Evolutionary conservation across 2,329 filamentous ascomycete genomes (phyloP).

Genomic region (Malbranchea zuffiana): DNA sequence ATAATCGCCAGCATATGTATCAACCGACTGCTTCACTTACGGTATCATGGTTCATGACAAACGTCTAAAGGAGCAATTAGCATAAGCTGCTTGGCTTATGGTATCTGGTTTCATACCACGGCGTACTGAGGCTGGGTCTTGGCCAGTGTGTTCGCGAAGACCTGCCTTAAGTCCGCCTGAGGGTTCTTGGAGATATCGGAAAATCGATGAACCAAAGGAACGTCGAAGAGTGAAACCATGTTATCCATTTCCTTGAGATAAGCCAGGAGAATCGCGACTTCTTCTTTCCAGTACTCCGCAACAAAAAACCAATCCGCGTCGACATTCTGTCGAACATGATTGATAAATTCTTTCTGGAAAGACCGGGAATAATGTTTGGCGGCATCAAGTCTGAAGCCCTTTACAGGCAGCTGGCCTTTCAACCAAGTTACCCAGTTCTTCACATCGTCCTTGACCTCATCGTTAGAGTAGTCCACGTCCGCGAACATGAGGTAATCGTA

Average conservation of each 20-base stretch:
- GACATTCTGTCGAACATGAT: conserved; percentile 41
- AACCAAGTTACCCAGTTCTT: conserved; percentile 60
- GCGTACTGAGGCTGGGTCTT: conserved; percentile 43
- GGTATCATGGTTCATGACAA: conserved; percentile 65
- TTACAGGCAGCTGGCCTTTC: conserved; percentile 47
- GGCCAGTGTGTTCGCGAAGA: conserved; percentile 53
- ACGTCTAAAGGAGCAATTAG: conserved; percentile 37
- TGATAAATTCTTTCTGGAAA: conserved; percentile 57
- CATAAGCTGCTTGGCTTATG: conserved; percentile 1
- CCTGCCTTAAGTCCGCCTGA: conserved; percentile 49
- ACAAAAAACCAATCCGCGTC: conserved; percentile 52
- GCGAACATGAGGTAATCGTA: conserved; percentile 61
- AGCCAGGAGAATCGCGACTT: conserved; percentile 43
- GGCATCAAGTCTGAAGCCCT: conserved; percentile 60
- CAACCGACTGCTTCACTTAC: conserved; percentile 24
- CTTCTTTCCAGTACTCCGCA: conserved; percentile 58
- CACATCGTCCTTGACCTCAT: conserved; percentile 54
- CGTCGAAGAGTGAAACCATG: conserved; percentile 54
- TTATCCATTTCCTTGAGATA: conserved; percentile 51
- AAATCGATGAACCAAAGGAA: conserved; percentile 59
- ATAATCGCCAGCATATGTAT: background rate
- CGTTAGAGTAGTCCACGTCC: conserved; percentile 55
- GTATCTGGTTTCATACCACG: conserved; percentile 37
- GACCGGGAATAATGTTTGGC: conserved; percentile 59
- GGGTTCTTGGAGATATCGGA: conserved; percentile 46